These are phyloP conservation scores for Syzygium oleosum DNA, from an alignment of 345 rosid genomes.

Conservation along the genomic window DNA sequence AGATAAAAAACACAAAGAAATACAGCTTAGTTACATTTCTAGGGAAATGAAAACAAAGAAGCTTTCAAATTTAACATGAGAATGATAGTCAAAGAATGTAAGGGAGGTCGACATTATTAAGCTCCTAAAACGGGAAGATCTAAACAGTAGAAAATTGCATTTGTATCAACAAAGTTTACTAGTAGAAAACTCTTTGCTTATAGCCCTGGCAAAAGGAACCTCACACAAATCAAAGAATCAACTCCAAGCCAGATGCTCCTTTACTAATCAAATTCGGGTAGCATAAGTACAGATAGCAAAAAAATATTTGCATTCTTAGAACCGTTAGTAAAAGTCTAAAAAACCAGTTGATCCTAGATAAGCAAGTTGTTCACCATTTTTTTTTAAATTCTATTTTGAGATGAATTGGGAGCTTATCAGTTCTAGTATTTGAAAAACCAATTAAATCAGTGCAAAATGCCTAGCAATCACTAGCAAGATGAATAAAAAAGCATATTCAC, in stretches of 20 bases:
- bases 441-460: not conserved
- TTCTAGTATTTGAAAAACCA: not conserved
- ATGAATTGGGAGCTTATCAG: not conserved
- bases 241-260: not conserved
- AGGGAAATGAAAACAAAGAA: not conserved
- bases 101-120: not conserved
- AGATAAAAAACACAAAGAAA: not conserved
- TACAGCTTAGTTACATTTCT: not conserved
- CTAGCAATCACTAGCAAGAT: not conserved
- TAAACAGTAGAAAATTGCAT: not conserved
- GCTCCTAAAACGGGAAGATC: not conserved
- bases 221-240: not conserved
- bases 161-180: not conserved
- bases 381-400: not conserved
- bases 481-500: conserved; percentile 8
- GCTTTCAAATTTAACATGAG: not conserved
- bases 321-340: not conserved
- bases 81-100: not conserved
- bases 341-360: not conserved
- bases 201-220: not conserved
- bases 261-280: not conserved
- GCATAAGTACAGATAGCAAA: not conserved
- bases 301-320: not conserved
- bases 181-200: not conserved
- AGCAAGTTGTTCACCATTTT: not conserved